Evolutionary conservation across 1,139 yeast species (phyloP).

Genomic region (Blastobotrys proliferans): DNA sequence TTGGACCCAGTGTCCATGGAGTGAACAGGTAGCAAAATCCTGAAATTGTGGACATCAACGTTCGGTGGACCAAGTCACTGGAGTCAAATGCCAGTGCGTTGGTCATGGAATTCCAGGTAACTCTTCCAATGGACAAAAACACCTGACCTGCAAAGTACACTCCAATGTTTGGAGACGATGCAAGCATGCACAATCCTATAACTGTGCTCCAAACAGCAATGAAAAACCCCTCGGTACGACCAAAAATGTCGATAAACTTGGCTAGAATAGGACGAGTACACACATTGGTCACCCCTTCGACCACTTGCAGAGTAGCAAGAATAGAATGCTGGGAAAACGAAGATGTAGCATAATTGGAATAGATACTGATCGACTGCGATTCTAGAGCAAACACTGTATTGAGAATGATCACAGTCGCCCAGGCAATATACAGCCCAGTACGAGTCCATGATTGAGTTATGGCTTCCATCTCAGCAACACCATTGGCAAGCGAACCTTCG

Average conservation of each 20-base stretch:
- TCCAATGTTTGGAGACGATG: slow-evolving; percentile 28
- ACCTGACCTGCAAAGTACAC: slow-evolving; percentile 36
- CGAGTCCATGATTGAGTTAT: slow-evolving; percentile 23
- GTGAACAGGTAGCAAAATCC: slow-evolving; percentile 20
- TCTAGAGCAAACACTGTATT: slow-evolving; percentile 40
- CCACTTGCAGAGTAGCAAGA: slow-evolving; percentile 40
- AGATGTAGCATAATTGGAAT: slow-evolving; percentile 42
- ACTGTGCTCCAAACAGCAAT: slow-evolving; percentile 31
- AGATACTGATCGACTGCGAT: slow-evolving; percentile 36
- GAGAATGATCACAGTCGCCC: slow-evolving; percentile 34
- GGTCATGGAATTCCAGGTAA: slow-evolving; percentile 37
- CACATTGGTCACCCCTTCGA: slow-evolving; percentile 39
- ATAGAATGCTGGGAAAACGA: slow-evolving; percentile 38
- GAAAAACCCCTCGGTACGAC: slow-evolving; percentile 40
- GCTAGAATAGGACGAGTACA: slow-evolving; percentile 40
- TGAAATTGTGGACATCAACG: slow-evolving; percentile 37
- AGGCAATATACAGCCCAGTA: slow-evolving; percentile 22
- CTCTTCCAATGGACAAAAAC: slow-evolving; percentile 36
- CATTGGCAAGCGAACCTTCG: too few species aligned
- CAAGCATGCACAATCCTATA: background rate
- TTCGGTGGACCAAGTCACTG: slow-evolving; percentile 37
- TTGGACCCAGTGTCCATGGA: slow-evolving; percentile 19
- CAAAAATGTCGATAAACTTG: slow-evolving; percentile 39
- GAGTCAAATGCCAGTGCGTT: slow-evolving; percentile 41
- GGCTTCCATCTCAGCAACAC: slow-evolving; percentile 11